Base-by-base conservation (phyloP, 257 asterid species). In the Knoxia roxburghii region DNA sequence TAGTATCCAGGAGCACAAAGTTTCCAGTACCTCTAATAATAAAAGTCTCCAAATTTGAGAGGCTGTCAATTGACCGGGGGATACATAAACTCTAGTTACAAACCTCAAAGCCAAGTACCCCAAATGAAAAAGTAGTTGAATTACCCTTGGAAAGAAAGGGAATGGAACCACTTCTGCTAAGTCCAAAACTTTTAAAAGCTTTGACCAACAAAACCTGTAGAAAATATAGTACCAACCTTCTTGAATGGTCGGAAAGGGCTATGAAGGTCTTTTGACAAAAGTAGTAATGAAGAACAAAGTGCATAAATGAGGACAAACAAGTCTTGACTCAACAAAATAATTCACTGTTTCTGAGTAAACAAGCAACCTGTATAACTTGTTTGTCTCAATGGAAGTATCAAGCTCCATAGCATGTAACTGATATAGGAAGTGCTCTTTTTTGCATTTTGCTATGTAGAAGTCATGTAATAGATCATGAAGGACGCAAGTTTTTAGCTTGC, bases 251-350 rank as follows among this genome's bases (percentile, higher is more conserved):
- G n/a, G n/a, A n/a, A n/a, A n/a, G n/a, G n/a, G n/a, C n/a, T n/a
- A n/a, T n/a, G n/a, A n/a, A n/a, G n/a, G n/a, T n/a, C n/a, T n/a
- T n/a, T n/a, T n/a, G n/a, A n/a, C n/a, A n/a, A n/a, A n/a, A n/a
- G n/a, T n/a, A n/a, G n/a, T n/a, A n/a, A n/a, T n/a, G n/a, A 60
- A 32, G 48, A 59, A 59, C 64, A 35, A 33, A 60, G 65, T 60
- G 49, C 45, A 49, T 60, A 60, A n/a, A 20, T 20, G 65, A 60
- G 49, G 46, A 59, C 64, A 59, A 33, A 11, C 46, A 4, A 37
- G 9, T 17, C 9, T 59, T 35, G 64, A 18, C 27, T 18, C 23
- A 0, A 21, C 64, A 32, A 59, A 32, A 59, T 59, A 26, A 45
- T 32, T 15, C 2, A 27, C 64, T 32, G 9, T 32, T 18, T 9